Conservation (phyloP, 805 yeast species). For the Debaryomyces hansenii region DNA sequence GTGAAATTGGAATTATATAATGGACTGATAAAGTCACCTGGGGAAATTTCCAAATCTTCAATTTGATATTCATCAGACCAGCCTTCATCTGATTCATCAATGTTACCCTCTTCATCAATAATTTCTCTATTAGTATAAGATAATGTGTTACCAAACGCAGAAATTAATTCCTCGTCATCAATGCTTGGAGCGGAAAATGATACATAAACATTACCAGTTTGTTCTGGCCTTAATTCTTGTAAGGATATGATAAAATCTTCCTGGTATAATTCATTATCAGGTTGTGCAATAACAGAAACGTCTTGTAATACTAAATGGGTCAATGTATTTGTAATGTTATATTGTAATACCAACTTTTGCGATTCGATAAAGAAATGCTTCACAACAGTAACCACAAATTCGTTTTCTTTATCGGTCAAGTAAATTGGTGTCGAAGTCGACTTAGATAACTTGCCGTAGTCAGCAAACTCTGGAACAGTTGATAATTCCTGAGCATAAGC, state of each 20-base stretch:
- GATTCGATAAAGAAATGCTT: conserved; percentile 75
- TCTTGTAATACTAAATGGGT: conserved; percentile 74
- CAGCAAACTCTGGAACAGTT: conserved; percentile 68
- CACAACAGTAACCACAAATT: conserved; percentile 80
- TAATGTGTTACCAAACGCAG: conserved; percentile 63
- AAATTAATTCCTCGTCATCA: conserved; percentile 38
- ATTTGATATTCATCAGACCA: conserved; percentile 92
- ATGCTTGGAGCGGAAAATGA: conserved; percentile 64
- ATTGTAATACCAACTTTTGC: conserved; percentile 76
- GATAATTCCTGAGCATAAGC: conserved; percentile 70
- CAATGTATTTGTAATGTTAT: conserved; percentile 80
- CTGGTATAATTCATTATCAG: conserved; percentile 54
- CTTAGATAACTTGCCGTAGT: conserved; percentile 74
- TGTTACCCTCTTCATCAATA: conserved; percentile 67
- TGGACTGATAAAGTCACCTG: conserved; percentile 84
- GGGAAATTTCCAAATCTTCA: conserved; percentile 68
- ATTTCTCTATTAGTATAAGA: conserved; percentile 78
- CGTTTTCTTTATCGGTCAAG: conserved; percentile 90
- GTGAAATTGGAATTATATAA: conserved; percentile 77
- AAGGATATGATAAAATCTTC: conserved; percentile 78
- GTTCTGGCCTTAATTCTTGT: conserved; percentile 67
- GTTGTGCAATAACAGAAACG: conserved; percentile 67
- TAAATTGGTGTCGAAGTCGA: conserved; percentile 59
- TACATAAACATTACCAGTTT: conserved; percentile 74
- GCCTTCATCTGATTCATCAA: conserved; percentile 72